Evolutionary conservation across 73 alveolate genomes (phyloP).

Genomic region (Stentor coeruleus): DNA sequence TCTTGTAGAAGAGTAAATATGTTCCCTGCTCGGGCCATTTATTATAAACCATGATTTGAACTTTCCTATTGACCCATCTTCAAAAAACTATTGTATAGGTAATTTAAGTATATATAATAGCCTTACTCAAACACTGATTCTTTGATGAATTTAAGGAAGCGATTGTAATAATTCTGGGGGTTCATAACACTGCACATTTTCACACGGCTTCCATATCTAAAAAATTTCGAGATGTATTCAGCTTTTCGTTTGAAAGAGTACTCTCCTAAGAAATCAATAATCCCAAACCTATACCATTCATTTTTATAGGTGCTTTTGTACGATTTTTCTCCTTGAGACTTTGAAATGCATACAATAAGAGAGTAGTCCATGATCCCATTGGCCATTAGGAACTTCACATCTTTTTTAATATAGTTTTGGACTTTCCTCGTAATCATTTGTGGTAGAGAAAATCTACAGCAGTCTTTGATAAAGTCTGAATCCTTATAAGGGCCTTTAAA

Average conservation of each 20-base stretch:
- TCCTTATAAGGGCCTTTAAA: conserved; percentile 89
- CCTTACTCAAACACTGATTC: background rate
- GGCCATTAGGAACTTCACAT: conserved; percentile 77
- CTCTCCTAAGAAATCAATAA: conserved; percentile 19
- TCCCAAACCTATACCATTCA: background rate
- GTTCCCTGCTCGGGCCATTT: no score
- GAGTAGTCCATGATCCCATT: conserved; percentile 86
- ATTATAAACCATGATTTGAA: no score
- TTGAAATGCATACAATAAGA: conserved; percentile 67
- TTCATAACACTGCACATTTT: background rate
- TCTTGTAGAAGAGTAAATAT: background rate
- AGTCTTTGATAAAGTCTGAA: conserved; percentile 65
- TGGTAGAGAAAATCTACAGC: conserved; percentile 55
- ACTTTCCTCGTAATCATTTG: conserved; percentile 59
- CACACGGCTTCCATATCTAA: background rate
- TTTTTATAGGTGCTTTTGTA: background rate
- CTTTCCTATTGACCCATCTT: no score
- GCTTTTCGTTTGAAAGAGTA: background rate
- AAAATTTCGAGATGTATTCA: background rate
- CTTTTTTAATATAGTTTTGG: conserved; percentile 68
- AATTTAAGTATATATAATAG: no score
- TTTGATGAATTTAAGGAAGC: background rate
- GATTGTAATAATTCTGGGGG: background rate
- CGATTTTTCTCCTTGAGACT: no score
- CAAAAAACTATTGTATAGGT: no score